phyloP scores from a whole-genome alignment of 2,329 filamentous ascomycete genomes.

The Onygenales sp. region DNA sequence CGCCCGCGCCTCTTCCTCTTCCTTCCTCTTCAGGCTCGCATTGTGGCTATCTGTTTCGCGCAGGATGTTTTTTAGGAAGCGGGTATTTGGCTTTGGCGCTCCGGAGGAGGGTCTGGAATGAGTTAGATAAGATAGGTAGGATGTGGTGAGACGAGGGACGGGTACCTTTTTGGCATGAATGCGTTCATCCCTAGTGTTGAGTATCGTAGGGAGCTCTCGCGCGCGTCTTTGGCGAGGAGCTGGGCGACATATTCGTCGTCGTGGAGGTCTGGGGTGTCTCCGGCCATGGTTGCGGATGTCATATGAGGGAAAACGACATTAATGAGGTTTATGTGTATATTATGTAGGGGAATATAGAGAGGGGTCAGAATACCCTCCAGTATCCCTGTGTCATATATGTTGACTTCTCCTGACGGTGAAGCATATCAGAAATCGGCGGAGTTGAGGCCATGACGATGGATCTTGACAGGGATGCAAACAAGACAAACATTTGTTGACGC shows the following conservation, averaged over 20 bases:
- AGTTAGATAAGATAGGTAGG: neutral
- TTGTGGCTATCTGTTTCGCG: slow-evolving; percentile 85
- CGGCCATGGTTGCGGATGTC: slow-evolving; percentile 6
- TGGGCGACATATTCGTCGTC: slow-evolving; percentile 69
- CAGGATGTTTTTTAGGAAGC: slow-evolving; percentile 81
- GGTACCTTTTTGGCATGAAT: slow-evolving; percentile 47
- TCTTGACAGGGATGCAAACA: neutral
- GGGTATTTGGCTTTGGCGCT: slow-evolving; percentile 79
- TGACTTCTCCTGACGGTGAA: too few species aligned
- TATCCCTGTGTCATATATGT: too few species aligned
- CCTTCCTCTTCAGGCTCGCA: slow-evolving; percentile 71
- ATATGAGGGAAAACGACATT: neutral
- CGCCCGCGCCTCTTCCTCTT: slow-evolving; percentile 66
- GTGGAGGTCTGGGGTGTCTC: slow-evolving; percentile 15
- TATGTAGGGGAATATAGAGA: neutral
- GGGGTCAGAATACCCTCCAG: too few species aligned
- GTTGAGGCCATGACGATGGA: neutral
- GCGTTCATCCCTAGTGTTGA: slow-evolving; percentile 65
- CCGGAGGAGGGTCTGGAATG: slow-evolving; percentile 50
- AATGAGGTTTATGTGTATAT: neutral
- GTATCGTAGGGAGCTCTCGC: slow-evolving; percentile 62
- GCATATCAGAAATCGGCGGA: neutral
- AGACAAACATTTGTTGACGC: neutral
- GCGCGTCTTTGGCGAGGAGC: slow-evolving; percentile 72
- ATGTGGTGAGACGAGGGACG: slow-evolving; percentile 1